A percentile compares a stretch with the other conserved stretches of the same genome.
Evolutionary conservation across 495 filamentous ascomycete genomes (phyloP).

Genomic region (Trichoderma parareesei): DNA sequence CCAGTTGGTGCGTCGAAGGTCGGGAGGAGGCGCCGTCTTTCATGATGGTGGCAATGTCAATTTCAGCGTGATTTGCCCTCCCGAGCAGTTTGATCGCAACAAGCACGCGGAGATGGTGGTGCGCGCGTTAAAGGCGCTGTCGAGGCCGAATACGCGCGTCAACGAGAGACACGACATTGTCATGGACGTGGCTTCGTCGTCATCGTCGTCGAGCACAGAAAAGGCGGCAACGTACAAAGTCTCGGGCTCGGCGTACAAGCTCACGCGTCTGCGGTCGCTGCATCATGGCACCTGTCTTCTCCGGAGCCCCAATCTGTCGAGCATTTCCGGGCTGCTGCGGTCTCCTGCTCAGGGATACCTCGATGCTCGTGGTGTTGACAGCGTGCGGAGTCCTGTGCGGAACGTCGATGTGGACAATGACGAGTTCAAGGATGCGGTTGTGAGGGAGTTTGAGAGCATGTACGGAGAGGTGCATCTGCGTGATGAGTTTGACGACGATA

Average conservation of each 20-base stretch:
- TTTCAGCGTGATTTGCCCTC: conserved; percentile 81
- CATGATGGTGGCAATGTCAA: conserved; percentile 91
- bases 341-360: conserved; percentile 69
- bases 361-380: conserved; percentile 81
- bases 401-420: conserved; percentile 55
- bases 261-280: conserved; percentile 66
- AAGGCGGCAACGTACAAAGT: conserved; percentile 56
- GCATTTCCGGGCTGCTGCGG: conserved; percentile 56
- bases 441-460: conserved; percentile 44
- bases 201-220: background rate
- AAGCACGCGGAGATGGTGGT: conserved; percentile 88
- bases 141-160: conserved; percentile 48
- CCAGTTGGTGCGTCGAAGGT: conserved; percentile 69
- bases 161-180: conserved; percentile 95
- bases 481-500: conserved; percentile 40
- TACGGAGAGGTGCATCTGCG: conserved; percentile 32
- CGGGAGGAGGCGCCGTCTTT: conserved; percentile 87
- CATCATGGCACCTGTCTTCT: conserved; percentile 92
- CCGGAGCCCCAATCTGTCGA: conserved; percentile 55
- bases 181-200: conserved; percentile 36
- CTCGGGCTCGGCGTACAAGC: conserved; percentile 88
- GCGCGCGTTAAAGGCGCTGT: conserved; percentile 55
- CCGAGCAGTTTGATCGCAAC: conserved; percentile 65
- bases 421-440: conserved; percentile 44
- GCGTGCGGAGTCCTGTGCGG: conserved; percentile 72